A percentile compares a stretch with the other conserved stretches of the same genome.
Conservation (phyloP, 169 alveolate species). For the Eimeria maxima region DNA sequence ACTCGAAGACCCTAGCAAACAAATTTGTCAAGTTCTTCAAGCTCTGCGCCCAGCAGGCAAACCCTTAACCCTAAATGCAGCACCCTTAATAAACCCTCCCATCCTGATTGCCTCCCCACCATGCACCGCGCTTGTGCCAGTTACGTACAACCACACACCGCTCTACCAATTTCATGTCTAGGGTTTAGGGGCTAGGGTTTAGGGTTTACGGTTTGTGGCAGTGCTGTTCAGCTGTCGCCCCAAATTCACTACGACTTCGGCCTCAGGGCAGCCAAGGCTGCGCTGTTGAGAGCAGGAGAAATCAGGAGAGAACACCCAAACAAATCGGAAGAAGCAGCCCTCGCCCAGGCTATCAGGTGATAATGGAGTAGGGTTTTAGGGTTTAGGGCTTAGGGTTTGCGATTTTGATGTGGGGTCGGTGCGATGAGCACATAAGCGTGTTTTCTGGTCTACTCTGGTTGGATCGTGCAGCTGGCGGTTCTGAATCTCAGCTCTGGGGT, state of each 20-base stretch:
- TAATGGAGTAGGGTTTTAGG: slow-evolving; percentile 8
- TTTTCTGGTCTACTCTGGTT: not conserved
- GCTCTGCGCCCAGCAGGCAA: slow-evolving; percentile 93
- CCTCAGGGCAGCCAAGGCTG: slow-evolving; percentile 97
- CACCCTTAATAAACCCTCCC: not conserved
- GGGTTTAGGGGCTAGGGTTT: slow-evolving; percentile 36
- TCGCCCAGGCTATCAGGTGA: slow-evolving; percentile 96
- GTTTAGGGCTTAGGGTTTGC: not conserved
- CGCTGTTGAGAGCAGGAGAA: slow-evolving; percentile 97
- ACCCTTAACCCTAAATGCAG: slow-evolving; percentile 64
- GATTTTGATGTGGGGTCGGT: not conserved
- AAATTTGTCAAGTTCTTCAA: slow-evolving; percentile 96
- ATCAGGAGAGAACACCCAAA: slow-evolving; percentile 97
- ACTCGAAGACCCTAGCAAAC: slow-evolving; percentile 95
- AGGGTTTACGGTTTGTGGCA: slow-evolving; percentile 23
- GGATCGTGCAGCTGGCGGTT: not conserved
- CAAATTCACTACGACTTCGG: slow-evolving; percentile 99
- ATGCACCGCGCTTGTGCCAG: not conserved
- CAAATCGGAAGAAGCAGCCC: slow-evolving; percentile 95
- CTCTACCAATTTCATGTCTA: not conserved
- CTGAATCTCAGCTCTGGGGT: not conserved
- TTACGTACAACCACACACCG: not conserved
- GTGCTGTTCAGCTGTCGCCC: slow-evolving; percentile 90
- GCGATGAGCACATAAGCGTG: not conserved
- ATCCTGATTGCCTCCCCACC: not conserved